Percentiles rank a stretch among this genome's conserved stretches.
These are phyloP conservation scores for Candida pseudoglaebosa DNA, from an alignment of 805 yeast species.

Conservation along the genomic window DNA sequence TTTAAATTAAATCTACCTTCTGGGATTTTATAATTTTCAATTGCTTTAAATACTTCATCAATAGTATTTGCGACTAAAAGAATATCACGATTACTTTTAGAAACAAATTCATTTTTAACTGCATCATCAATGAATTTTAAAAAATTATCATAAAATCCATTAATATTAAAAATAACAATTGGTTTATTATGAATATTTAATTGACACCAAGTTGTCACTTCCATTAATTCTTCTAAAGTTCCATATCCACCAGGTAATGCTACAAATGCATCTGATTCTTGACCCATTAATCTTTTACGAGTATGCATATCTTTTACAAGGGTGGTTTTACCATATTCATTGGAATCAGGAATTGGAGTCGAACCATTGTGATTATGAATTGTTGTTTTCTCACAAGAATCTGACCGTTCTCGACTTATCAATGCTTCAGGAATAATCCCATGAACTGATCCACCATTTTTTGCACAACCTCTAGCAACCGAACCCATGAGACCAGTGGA, in stretches of 20 bases:
- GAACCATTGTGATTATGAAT: conserved; percentile 63
- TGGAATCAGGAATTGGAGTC: conserved; percentile 59
- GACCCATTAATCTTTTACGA: conserved; percentile 80
- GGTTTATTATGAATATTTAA: conserved; percentile 83
- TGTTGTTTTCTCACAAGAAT: conserved; percentile 42
- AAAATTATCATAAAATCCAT: conserved; percentile 76
- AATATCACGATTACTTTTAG: conserved; percentile 61
- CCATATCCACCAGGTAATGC: conserved; percentile 94
- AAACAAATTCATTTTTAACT: conserved; percentile 63
- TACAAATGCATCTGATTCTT: conserved; percentile 79
- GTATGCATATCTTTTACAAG: conserved; percentile 88
- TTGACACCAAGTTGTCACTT: conserved; percentile 88
- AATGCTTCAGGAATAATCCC: conserved; percentile 87
- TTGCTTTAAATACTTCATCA: conserved; percentile 61
- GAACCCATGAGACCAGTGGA: conserved; percentile 81
- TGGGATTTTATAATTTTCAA: conserved; percentile 60
- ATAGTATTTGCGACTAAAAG: conserved; percentile 65
- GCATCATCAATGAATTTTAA: conserved; percentile 58
- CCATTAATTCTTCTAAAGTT: conserved; percentile 84
- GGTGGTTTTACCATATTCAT: conserved; percentile 70
- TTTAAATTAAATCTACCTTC: conserved; percentile 70
- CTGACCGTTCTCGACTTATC: conserved; percentile 65
- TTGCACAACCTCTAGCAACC: conserved; percentile 60
- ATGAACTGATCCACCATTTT: conserved; percentile 64
- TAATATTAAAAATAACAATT: conserved; percentile 68